Conservation (phyloP, 768 basidiomycete genomes). For the Phaeotremella fagi region DNA sequence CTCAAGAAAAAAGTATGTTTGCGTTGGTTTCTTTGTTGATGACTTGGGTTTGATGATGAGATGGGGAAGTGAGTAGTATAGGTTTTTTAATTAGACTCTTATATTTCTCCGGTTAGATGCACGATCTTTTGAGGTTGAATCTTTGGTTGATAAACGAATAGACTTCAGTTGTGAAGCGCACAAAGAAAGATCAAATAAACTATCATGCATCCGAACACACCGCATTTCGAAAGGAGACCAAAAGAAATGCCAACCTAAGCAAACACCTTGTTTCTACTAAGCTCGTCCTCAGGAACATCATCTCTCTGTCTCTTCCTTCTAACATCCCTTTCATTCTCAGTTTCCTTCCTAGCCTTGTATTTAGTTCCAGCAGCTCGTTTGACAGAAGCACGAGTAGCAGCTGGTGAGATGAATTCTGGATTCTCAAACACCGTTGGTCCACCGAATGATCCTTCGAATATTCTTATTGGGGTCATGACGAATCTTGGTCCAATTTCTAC, state of each 20-base stretch:
- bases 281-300: conserved; percentile 63
- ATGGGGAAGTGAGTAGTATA: no score
- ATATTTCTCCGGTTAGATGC: no score
- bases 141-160: no score
- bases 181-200: no score
- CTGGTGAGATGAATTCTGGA: conserved; percentile 89
- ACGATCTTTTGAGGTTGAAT: no score
- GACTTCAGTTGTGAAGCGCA: no score
- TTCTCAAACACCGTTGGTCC: conserved; percentile 95
- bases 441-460: conserved; percentile 95
- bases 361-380: conserved; percentile 71
- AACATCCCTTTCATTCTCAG: conserved; percentile 60
- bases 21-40: no score
- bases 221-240: not conserved
- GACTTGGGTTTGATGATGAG: no score
- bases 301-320: conserved; percentile 62
- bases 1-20: no score
- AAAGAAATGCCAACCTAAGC: conserved; percentile 61
- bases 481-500: conserved; percentile 97
- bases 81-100: no score
- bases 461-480: conserved; percentile 92
- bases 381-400: conserved; percentile 65
- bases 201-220: no score
- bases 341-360: conserved; percentile 76
- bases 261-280: conserved; percentile 86